Percentiles rank a stretch among this genome's conserved stretches.
phyloP scores from a whole-genome alignment of 163 green algal genomes.

The Chloroidium sp. region DNA sequence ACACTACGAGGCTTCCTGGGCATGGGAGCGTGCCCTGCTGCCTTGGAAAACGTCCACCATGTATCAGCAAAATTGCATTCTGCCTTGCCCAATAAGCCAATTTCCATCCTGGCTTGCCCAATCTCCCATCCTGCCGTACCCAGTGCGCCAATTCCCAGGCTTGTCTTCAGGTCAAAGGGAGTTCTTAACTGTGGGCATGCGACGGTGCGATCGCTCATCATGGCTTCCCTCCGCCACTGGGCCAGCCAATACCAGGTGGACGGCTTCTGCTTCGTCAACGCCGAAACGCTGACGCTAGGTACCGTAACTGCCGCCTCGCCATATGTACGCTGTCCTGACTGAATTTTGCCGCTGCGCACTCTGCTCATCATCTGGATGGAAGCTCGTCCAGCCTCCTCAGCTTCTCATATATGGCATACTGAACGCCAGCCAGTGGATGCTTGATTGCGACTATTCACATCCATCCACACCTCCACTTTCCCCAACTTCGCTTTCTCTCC shows the following conservation, averaged over 20 bases:
- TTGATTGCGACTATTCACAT: too few relatives aligned
- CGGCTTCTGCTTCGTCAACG: conserved; percentile 73
- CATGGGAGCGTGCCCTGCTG: too few relatives aligned
- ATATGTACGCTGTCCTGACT: too few relatives aligned
- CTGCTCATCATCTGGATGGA: too few relatives aligned
- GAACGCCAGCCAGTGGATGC: too few relatives aligned
- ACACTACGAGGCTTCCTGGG: too few relatives aligned
- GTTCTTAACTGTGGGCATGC: conserved; percentile 61
- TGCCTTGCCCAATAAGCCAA: conserved; percentile 3
- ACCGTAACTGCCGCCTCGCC: background rate
- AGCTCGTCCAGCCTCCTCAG: too few relatives aligned
- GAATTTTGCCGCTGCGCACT: too few relatives aligned
- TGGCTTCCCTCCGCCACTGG: conserved; percentile 62
- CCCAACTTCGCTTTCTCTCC: too few relatives aligned
- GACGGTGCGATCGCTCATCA: conserved; percentile 48
- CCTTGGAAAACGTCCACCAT: too few relatives aligned
- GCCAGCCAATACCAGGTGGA: conserved; percentile 63
- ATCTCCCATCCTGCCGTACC: conserved; percentile 2
- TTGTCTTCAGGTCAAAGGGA: background rate
- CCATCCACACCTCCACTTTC: too few relatives aligned
- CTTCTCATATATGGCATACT: too few relatives aligned
- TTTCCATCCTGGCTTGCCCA: background rate
- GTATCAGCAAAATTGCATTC: conserved; percentile 12
- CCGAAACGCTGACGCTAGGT: conserved; percentile 73
- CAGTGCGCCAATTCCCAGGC: background rate